These are phyloP conservation scores for Pluteus cervinus DNA, from an alignment of 768 basidiomycete genomes.

Conservation along the genomic window DNA sequence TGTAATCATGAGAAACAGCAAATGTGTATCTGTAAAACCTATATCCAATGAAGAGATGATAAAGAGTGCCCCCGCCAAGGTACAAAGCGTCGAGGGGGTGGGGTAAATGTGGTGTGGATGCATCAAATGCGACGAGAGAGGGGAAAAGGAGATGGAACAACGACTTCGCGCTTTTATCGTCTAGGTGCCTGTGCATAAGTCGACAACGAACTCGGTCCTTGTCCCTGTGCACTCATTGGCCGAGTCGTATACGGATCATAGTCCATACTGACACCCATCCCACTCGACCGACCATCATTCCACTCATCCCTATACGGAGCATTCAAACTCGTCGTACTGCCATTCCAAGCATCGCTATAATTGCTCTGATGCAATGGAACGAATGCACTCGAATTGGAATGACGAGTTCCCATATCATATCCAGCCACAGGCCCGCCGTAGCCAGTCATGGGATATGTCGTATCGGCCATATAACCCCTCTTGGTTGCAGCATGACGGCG, in stretches of 20 bases:
- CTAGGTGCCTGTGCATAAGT: no score
- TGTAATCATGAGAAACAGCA: no score
- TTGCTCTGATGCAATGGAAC: slow-evolving; percentile 65
- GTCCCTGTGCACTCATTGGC: no score
- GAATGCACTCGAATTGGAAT: slow-evolving; percentile 64
- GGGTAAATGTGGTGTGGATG: no score
- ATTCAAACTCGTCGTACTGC: slow-evolving; percentile 41
- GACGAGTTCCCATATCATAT: slow-evolving; percentile 27
- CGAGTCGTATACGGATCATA: slow-evolving; percentile 26
- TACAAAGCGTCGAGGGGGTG: no score
- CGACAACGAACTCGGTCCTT: no score
- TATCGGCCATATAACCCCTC: slow-evolving; percentile 16
- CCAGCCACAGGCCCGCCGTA: slow-evolving; percentile 21
- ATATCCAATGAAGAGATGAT: no score
- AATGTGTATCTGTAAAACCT: no score
- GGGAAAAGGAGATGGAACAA: no score
- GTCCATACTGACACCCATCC: slow-evolving; percentile 26
- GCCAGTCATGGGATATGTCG: slow-evolving; percentile 16
- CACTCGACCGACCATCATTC: slow-evolving; percentile 15
- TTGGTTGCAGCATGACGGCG: slow-evolving; percentile 38
- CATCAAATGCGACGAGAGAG: no score
- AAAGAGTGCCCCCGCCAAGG: no score
- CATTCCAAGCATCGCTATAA: slow-evolving; percentile 50
- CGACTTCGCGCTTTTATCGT: no score
- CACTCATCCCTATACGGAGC: slow-evolving; percentile 11